Base-by-base conservation (phyloP, 352 stramenopile species). In the Pythium dissotocum region DNA sequence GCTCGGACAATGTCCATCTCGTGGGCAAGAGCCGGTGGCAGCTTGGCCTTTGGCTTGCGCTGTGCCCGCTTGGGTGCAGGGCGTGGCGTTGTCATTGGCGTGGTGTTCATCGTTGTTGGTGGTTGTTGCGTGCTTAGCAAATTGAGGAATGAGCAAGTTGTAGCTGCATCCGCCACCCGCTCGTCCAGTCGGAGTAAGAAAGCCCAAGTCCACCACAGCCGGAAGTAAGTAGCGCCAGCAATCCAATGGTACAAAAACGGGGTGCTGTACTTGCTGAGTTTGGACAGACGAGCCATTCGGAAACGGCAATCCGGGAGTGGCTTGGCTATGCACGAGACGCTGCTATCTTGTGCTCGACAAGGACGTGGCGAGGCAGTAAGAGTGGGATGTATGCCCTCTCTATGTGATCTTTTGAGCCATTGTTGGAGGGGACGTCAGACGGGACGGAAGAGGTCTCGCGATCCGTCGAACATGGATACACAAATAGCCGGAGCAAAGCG, bases 1-100 rank as follows among this genome's bases (percentile, higher is more conserved):
- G 51, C 61, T 18, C 28, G 51, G 8, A 36, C 52, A 4, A 56
- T 30, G 52, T 67, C 61, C 10, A 52, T 48, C 35, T 52, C 59
- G 21, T 59, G 49, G 6, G 36, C 36, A 12, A 42, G 6, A 6
- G 36, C 36, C 12, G 36, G 36, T 42, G 36, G 36, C 12, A 42
- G 36, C 36, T 42, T 42, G 36, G 36, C 36, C 12, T 42, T 42
- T 6, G 36, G 36, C 36, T 42, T 42, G 6, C 36, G 36, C 36
- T 42, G 36, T 6, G 36, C 36, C 6, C 36, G 36, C 36, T 42
- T 42, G 36, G 36, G 36, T 6, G 12, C 36, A 42, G 36, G 36
- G 36, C 36, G 36, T 12, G 36, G 36, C 6, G 12, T 12, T 12
- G 6, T 42, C 36, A 42, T 42, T 6, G 12, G 6, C 36, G 36